Evolutionary conservation across 179 eudicot species (phyloP).

Genomic region (Spinacia oleracea): DNA sequence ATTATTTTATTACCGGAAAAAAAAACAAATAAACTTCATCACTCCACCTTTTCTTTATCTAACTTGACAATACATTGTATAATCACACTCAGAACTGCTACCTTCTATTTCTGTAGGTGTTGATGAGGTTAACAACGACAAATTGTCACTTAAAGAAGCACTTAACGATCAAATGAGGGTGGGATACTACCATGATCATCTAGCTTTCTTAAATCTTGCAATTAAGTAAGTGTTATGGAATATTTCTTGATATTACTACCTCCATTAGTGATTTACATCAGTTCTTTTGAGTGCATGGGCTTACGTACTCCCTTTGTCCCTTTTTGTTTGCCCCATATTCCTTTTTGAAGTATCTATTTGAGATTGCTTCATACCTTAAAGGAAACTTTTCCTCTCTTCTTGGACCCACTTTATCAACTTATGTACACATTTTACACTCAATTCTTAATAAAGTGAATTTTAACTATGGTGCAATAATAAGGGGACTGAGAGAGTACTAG

Average conservation of each 20-base stretch:
- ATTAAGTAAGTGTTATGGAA: conserved; percentile 34
- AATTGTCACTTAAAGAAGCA: conserved; percentile 32
- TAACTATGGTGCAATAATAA: no score
- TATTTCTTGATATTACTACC: background rate
- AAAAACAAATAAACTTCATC: background rate
- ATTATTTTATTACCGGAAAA: background rate
- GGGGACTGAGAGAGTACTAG: no score
- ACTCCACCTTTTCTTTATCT: background rate
- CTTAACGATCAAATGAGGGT: conserved; percentile 32
- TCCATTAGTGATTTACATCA: no score
- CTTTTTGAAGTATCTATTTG: no score
- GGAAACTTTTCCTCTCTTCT: no score
- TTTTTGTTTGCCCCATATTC: no score
- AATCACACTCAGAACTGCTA: background rate
- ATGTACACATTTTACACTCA: no score
- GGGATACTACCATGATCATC: conserved; percentile 36
- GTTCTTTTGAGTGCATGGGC: no score
- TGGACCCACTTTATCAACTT: no score
- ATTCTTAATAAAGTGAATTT: no score
- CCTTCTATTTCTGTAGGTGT: conserved; percentile 24
- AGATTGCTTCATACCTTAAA: no score
- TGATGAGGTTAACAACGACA: conserved; percentile 29
- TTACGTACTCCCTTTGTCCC: no score
- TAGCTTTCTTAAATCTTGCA: conserved; percentile 26
- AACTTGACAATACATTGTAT: background rate